Conservation (phyloP, 163 green algal species). For the Scenedesmus sp. region DNA sequence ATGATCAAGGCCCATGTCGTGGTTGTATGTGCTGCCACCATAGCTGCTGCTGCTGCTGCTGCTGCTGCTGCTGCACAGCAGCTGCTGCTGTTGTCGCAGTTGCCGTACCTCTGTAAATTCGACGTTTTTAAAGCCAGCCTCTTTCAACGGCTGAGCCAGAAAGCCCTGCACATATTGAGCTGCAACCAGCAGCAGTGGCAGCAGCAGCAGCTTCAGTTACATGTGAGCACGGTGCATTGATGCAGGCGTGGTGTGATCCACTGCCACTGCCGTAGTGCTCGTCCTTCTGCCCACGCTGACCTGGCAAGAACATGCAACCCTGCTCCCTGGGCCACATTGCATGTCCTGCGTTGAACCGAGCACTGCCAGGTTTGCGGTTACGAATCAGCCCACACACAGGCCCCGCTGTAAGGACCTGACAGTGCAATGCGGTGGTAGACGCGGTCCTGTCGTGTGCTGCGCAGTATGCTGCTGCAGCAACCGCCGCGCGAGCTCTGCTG, state of each 20-base stretch:
- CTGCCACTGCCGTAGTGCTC: no score
- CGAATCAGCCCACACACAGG: no score
- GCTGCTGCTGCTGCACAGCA: no score
- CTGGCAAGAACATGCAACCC: no score
- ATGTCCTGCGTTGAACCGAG: no score
- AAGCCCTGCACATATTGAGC: slow-evolving; percentile 35
- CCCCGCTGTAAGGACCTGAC: background rate
- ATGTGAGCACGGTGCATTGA: background rate
- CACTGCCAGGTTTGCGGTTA: no score
- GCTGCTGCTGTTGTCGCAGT: background rate
- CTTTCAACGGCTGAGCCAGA: slow-evolving; percentile 20
- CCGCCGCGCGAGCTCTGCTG: background rate
- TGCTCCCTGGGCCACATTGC: no score
- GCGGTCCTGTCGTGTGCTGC: background rate
- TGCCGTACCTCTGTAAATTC: slow-evolving; percentile 36
- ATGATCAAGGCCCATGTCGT: no score
- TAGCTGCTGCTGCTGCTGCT: background rate
- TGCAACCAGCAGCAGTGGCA: background rate
- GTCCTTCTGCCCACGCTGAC: no score
- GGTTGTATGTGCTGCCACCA: no score
- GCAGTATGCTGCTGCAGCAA: background rate
- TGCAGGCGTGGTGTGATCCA: no score
- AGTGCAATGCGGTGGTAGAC: background rate
- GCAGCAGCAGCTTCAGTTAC: background rate
- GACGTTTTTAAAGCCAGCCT: slow-evolving; percentile 27